Percentiles rank a stretch among this genome's conserved stretches.
Conservation (phyloP, 2,329 filamentous ascomycete genomes). For the Cladosporium austrohemisphaericum region DNA sequence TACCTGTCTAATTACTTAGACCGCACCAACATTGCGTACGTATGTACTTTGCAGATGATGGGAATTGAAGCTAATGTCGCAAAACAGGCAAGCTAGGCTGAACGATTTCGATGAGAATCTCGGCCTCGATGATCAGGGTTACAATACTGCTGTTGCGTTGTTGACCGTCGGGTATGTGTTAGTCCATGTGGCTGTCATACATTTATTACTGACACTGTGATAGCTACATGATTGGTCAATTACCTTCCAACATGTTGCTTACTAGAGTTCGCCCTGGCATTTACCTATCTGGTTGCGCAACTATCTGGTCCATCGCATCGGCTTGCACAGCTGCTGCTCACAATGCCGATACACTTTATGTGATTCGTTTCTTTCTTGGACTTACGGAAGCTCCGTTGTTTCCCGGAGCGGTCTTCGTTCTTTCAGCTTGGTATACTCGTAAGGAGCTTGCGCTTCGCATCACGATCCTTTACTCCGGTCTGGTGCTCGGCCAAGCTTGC, state of each 20-base stretch:
- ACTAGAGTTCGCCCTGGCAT: slow-evolving; percentile 41
- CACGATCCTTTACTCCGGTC: slow-evolving; percentile 9
- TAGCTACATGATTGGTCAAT: slow-evolving; percentile 39
- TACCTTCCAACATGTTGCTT: slow-evolving; percentile 44
- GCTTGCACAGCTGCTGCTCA: slow-evolving; percentile 24
- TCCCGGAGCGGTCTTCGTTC: slow-evolving; percentile 18
- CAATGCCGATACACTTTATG: slow-evolving; percentile 24
- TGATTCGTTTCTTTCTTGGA: slow-evolving; percentile 24
- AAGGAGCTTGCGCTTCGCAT: slow-evolving; percentile 8
- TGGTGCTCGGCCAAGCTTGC: slow-evolving; percentile 5
- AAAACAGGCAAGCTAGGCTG: not conserved
- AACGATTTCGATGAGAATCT: slow-evolving; percentile 4
- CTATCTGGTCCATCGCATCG: slow-evolving; percentile 32
- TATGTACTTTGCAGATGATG: not conserved
- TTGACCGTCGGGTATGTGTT: not conserved
- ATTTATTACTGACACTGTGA: not conserved
- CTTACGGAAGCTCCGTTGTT: slow-evolving; percentile 16
- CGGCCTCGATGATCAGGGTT: not conserved
- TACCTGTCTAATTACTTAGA: slow-evolving; percentile 4
- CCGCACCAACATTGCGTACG: slow-evolving; percentile 2
- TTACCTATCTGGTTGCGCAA: slow-evolving; percentile 36
- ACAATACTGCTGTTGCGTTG: slow-evolving; percentile 5
- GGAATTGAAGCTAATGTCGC: not conserved
- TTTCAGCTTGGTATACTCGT: slow-evolving; percentile 41
- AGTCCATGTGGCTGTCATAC: not conserved